Conservation (phyloP, 2,329 filamentous ascomycete species). For the Colletotrichum salicis region DNA sequence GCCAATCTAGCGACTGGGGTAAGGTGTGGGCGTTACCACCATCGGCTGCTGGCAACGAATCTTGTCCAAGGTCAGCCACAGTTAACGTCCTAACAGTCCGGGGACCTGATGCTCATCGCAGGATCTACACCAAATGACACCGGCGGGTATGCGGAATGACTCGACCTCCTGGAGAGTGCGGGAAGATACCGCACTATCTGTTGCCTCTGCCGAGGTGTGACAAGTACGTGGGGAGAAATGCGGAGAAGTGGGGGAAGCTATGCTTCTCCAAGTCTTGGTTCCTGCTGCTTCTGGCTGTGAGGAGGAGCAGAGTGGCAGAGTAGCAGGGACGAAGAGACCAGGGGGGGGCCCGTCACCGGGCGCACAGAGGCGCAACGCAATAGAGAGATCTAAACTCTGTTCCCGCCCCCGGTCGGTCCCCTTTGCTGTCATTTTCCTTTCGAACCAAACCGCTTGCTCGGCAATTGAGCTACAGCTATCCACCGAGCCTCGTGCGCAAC, state of each 20-base stretch:
- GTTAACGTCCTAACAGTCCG: slow-evolving; percentile 1
- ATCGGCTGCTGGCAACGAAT: slow-evolving; percentile 32
- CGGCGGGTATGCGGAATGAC: slow-evolving; percentile 1
- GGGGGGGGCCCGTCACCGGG: slow-evolving; percentile 17
- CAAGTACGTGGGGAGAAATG: slow-evolving; percentile 29
- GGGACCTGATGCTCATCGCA: not conserved
- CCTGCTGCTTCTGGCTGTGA: slow-evolving; percentile 9
- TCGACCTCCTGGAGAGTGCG: slow-evolving; percentile 4
- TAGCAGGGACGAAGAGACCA: not conserved
- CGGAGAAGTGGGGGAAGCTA: slow-evolving; percentile 33
- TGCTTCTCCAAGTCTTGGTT: slow-evolving; percentile 28
- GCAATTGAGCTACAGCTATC: slow-evolving; percentile 6
- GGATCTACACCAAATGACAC: not conserved
- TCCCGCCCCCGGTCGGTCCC: slow-evolving; percentile 6
- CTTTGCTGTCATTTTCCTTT: slow-evolving; percentile 14
- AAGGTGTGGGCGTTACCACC: slow-evolving; percentile 9
- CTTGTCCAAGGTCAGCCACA: not conserved
- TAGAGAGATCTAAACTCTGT: slow-evolving; percentile 18
- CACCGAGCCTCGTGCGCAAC: slow-evolving; percentile 10
- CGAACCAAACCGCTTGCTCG: not conserved
- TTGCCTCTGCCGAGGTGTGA: slow-evolving; percentile 25
- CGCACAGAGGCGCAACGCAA: slow-evolving; percentile 25
- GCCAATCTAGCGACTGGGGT: slow-evolving; percentile 13
- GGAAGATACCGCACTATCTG: slow-evolving; percentile 29
- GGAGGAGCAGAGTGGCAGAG: slow-evolving; percentile 1